These are phyloP conservation scores for Mixia osmundae DNA, from an alignment of 1,284 basidiomycete genomes.

Conservation along the genomic window DNA sequence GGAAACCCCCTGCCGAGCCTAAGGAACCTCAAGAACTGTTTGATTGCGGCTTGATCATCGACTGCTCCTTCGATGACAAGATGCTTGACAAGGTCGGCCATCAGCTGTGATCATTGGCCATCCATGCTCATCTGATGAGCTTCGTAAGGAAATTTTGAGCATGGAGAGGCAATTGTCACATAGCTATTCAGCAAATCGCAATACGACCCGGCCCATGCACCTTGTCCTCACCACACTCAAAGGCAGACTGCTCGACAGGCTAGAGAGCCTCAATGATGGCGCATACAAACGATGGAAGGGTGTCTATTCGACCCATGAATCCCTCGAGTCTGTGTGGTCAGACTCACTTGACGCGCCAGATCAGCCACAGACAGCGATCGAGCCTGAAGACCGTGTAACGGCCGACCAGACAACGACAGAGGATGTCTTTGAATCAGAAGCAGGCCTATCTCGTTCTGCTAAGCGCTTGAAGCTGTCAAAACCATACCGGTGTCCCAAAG, in stretches of 20 bases:
- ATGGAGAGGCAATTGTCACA: conserved; percentile 70
- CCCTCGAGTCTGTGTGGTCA: conserved; percentile 42
- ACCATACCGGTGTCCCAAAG: conserved; percentile 15
- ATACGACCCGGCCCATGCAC: conserved; percentile 41
- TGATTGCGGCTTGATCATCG: conserved; percentile 54
- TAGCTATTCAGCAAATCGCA: conserved; percentile 64
- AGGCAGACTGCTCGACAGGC: conserved; percentile 39
- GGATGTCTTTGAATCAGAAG: not conserved
- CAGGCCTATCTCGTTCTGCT: too few relatives aligned
- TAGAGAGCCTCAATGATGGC: conserved; percentile 42
- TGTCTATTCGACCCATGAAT: conserved; percentile 53
- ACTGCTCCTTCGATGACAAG: conserved; percentile 78
- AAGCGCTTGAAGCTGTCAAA: too few relatives aligned
- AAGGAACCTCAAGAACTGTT: conserved; percentile 27
- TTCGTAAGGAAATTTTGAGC: conserved; percentile 53
- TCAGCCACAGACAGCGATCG: not conserved
- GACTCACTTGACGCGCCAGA: too few relatives aligned
- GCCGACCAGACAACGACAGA: conserved; percentile 7
- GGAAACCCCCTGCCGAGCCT: conserved; percentile 1
- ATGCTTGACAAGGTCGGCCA: conserved; percentile 66
- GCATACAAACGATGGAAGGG: conserved; percentile 54
- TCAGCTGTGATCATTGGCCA: not conserved
- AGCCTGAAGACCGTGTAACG: not conserved
- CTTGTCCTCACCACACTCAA: conserved; percentile 57
- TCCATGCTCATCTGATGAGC: not conserved